These are phyloP conservation scores for Trapa incisa DNA, from an alignment of 345 rosid genomes.

Conservation along the genomic window DNA sequence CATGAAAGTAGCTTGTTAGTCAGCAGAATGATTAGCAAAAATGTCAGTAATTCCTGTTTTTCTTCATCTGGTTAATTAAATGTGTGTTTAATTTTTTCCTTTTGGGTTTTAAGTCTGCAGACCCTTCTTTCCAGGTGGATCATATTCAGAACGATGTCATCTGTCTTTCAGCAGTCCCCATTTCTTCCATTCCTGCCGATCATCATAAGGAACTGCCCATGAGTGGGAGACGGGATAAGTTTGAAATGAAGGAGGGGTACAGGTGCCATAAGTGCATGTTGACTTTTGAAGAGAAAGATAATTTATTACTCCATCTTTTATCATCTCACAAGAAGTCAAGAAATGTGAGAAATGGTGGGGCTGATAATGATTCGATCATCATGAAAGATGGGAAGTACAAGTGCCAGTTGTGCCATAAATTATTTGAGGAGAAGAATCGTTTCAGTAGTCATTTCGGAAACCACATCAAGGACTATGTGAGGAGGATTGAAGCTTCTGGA, in stretches of 20 bases:
- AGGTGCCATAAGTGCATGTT: constrained; percentile 38
- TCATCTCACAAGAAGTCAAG: constrained; percentile 27
- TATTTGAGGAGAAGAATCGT: constrained; percentile 29
- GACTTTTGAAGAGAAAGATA: constrained; percentile 27
- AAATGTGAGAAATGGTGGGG: constrained; percentile 13
- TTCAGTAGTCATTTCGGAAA: constrained; percentile 32
- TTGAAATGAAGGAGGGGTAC: constrained; percentile 13
- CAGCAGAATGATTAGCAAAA: constrained; percentile 13
- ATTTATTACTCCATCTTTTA: constrained; percentile 28
- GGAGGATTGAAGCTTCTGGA: constrained; percentile 24
- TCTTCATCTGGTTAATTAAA: not conserved
- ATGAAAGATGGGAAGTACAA: constrained; percentile 33
- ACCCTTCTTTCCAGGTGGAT: constrained; percentile 11
- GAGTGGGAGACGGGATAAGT: constrained; percentile 11
- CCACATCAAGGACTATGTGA: constrained; percentile 30
- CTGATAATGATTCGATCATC: constrained; percentile 17
- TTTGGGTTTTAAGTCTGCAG: constrained; percentile 23
- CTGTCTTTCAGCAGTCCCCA: constrained; percentile 14
- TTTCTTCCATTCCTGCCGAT: constrained; percentile 15
- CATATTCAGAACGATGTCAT: constrained; percentile 14
- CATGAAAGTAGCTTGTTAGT: constrained; percentile 12
- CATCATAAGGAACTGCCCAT: constrained; percentile 11
- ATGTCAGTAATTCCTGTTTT: constrained; percentile 23
- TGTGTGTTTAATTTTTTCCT: not conserved
- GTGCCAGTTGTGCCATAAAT: constrained; percentile 34